Conservation (phyloP, 2,329 filamentous ascomycete genomes). For the Thelonectria olida region DNA sequence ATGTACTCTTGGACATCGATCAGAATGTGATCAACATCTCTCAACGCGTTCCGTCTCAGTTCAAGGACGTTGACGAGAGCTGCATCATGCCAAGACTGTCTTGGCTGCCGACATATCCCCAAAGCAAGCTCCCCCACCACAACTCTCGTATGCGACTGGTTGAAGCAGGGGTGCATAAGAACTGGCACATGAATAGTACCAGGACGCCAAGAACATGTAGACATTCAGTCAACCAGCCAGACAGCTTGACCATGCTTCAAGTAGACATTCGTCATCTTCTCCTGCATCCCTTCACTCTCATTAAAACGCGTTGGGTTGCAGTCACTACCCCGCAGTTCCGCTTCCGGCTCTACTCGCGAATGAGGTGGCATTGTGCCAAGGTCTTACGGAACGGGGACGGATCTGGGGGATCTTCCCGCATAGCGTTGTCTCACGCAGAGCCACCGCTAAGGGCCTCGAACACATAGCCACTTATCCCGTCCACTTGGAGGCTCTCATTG, state of each 20-base stretch:
- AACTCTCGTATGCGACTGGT: neutral
- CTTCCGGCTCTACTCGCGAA: neutral
- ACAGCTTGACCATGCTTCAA: neutral
- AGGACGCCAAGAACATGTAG: neutral
- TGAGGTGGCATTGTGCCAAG: neutral
- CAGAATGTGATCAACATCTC: neutral
- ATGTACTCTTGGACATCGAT: neutral
- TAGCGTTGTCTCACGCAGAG: neutral
- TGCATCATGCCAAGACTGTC: neutral
- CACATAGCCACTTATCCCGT: neutral
- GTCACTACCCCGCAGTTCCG: neutral
- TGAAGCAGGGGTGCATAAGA: neutral
- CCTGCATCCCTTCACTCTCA: neutral
- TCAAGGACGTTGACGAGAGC: neutral
- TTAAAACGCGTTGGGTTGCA: neutral
- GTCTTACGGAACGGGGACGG: neutral
- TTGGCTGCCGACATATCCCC: neutral
- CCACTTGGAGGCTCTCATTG: neutral
- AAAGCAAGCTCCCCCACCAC: neutral
- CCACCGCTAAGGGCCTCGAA: neutral
- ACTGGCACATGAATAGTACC: neutral
- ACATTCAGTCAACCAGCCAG: neutral
- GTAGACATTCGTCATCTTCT: neutral
- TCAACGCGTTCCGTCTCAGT: neutral
- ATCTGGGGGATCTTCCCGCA: neutral